These are phyloP conservation scores for Lipomyces spencermartinsiae DNA, from an alignment of 805 yeast species.

Conservation along the genomic window DNA sequence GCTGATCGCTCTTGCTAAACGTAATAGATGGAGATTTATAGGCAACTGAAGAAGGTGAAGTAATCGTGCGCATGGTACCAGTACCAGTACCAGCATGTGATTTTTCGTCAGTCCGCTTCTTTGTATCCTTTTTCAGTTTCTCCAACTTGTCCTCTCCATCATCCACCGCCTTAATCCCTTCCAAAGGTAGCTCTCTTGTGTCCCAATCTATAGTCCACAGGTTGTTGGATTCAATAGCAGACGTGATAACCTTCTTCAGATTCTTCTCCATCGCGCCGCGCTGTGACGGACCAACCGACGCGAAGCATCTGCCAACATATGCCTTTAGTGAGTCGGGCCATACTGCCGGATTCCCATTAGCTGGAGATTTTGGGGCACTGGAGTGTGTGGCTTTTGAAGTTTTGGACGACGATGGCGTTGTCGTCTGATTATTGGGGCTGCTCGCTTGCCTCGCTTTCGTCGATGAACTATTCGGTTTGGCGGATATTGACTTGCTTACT, in stretches of 20 bases:
- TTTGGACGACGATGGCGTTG: neutral
- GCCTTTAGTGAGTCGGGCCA: constrained; percentile 65
- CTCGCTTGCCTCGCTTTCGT: neutral
- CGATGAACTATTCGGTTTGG: constrained; percentile 3
- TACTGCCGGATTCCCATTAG: constrained; percentile 5
- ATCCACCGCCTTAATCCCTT: constrained; percentile 35
- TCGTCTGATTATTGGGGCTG: neutral
- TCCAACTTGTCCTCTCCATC: constrained; percentile 25
- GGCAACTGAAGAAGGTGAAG: constrained; percentile 7
- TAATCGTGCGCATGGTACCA: neutral
- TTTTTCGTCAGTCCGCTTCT: neutral
- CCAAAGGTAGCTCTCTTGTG: constrained; percentile 56
- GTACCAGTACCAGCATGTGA: neutral
- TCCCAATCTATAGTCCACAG: constrained; percentile 63
- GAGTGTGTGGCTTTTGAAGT: neutral
- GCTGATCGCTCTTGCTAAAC: constrained; percentile 5
- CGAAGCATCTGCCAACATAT: constrained; percentile 58
- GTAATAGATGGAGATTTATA: constrained; percentile 11
- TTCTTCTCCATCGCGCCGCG: constrained; percentile 56
- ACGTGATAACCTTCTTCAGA: constrained; percentile 56
- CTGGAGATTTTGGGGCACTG: constrained; percentile 8
- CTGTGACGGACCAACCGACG: constrained; percentile 49
- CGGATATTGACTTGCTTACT: constrained; percentile 12
- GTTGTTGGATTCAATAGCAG: constrained; percentile 54
- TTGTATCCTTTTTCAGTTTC: constrained; percentile 18